A percentile compares a stretch with the other conserved stretches of the same genome.
phyloP scores from a whole-genome alignment of 225 moss, liverwort and hornwort species.

The Ulota crispa region DNA sequence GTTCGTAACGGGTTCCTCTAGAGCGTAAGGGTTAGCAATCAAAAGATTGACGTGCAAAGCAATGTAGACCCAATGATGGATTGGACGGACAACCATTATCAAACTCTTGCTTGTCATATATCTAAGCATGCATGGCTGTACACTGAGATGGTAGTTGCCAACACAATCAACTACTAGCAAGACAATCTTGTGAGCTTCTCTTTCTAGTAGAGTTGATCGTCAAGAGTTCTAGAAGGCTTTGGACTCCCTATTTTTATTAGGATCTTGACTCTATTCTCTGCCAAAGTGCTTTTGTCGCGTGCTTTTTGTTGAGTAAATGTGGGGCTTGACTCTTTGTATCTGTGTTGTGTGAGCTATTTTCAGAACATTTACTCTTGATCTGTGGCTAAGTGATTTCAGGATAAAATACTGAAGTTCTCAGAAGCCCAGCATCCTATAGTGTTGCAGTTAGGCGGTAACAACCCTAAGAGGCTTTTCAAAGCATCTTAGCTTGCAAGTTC shows the following conservation, averaged over 20 bases:
- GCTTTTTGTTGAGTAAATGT: neutral
- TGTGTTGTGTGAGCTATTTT: slow-evolving; percentile 4
- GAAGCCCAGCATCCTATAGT: slow-evolving; percentile 91
- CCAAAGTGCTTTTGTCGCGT: neutral
- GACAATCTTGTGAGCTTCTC: slow-evolving; percentile 73
- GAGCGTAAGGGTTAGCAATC: slow-evolving; percentile 4
- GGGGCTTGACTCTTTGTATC: neutral
- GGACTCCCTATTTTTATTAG: neutral
- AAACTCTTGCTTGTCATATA: slow-evolving; percentile 89
- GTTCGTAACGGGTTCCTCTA: too few relatives aligned
- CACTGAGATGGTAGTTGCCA: slow-evolving; percentile 98
- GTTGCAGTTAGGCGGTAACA: slow-evolving; percentile 90
- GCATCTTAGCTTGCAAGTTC: slow-evolving; percentile 79
- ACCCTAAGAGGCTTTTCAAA: slow-evolving; percentile 75
- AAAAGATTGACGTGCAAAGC: slow-evolving; percentile 68
- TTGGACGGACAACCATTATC: slow-evolving; percentile 96
- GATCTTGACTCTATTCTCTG: neutral
- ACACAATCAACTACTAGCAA: slow-evolving; percentile 87
- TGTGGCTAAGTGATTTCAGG: slow-evolving; percentile 44
- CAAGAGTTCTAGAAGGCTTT: neutral
- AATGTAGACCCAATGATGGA: slow-evolving; percentile 99
- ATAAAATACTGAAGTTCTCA: slow-evolving; percentile 79
- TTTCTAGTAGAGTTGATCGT: neutral
- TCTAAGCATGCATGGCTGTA: slow-evolving; percentile 93
- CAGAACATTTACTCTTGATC: neutral